These are phyloP conservation scores for Quercus lobata DNA, from an alignment of 331 rosid species.

Conservation along the genomic window DNA sequence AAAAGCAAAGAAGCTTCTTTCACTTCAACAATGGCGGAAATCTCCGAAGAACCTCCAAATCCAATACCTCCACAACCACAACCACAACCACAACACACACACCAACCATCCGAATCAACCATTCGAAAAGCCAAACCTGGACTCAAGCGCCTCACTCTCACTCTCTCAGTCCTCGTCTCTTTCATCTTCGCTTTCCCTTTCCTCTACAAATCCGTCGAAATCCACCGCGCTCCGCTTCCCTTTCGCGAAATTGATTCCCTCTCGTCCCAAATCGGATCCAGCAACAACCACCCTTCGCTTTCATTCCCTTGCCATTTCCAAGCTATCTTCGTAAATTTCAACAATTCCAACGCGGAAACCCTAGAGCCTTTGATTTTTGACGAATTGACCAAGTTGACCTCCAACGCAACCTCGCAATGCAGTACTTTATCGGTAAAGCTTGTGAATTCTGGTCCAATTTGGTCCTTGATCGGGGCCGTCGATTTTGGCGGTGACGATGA, in stretches of 20 bases:
- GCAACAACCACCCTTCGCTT: conserved; percentile 9
- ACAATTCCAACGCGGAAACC: conserved; percentile 10
- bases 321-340: conserved; percentile 65
- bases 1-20: neutral
- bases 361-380: conserved; percentile 33
- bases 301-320: conserved; percentile 71
- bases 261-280: conserved; percentile 57
- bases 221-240: conserved; percentile 84
- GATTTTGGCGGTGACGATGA: conserved; percentile 45
- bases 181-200: conserved; percentile 77
- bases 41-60: conserved; percentile 36
- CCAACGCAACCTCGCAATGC: conserved; percentile 33
- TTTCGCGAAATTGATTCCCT: conserved; percentile 63
- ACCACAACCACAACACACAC: neutral
- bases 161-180: conserved; percentile 67
- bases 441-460: conserved; percentile 30
- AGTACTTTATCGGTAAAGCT: conserved; percentile 48
- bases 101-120: conserved; percentile 17
- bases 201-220: conserved; percentile 86
- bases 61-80: neutral
- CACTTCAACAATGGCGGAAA: conserved; percentile 55
- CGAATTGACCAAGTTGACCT: conserved; percentile 39
- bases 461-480: conserved; percentile 8
- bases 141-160: conserved; percentile 63
- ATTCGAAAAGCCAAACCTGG: conserved; percentile 82